Base-by-base conservation (phyloP, 805 yeast genomes). In the Suhomyces canberraensis region DNA sequence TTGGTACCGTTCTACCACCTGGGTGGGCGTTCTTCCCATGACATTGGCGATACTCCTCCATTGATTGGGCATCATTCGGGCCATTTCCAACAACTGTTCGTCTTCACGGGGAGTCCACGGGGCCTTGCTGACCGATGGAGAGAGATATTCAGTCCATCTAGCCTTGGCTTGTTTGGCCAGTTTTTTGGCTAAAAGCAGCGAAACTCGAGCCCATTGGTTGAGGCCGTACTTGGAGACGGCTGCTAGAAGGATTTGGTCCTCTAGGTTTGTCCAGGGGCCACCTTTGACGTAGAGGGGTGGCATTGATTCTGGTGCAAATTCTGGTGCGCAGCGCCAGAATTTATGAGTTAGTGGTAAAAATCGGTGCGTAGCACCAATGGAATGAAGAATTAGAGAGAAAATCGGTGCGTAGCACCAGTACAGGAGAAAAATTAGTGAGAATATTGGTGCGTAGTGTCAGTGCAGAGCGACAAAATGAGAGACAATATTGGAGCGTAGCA, bases 141-240 rank as follows among this genome's bases (percentile, higher is more conserved):
- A 83, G 25, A 91, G 64, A 77, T 83, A 89, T 52, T 91, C 96
- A 33, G 69, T 71, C 98, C 98, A 91, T 46, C 98, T 68, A 2
- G 95, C 85, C 52, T 89, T 87, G 44, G 95, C 91, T 56, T 93
- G 98, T 52, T 79, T 81, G 4, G 97, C 95, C 2, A 89, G 81
- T 59, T 91, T 91, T 55, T 84, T 79, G 4, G 87, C 81, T 24
- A 91, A 64, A 30, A 91, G 69, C 0, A 97, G 88, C 1, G 96
- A 84, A 4, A 91, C 91, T 34, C 96, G 75, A 11, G 93, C 75
- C 98, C 98, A 91, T 52, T 93, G 96, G 48, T 86, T 89, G 14
- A 89, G 67, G 0, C 98, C 98, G 58, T 91, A 91, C 54, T 91
- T 93, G 26, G 93, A 76, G 2, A 93, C 85, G 1, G 96, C 96